These are phyloP conservation scores for Globisporangium mamillatum DNA, from an alignment of 352 stramenopile species.

Conservation along the genomic window DNA sequence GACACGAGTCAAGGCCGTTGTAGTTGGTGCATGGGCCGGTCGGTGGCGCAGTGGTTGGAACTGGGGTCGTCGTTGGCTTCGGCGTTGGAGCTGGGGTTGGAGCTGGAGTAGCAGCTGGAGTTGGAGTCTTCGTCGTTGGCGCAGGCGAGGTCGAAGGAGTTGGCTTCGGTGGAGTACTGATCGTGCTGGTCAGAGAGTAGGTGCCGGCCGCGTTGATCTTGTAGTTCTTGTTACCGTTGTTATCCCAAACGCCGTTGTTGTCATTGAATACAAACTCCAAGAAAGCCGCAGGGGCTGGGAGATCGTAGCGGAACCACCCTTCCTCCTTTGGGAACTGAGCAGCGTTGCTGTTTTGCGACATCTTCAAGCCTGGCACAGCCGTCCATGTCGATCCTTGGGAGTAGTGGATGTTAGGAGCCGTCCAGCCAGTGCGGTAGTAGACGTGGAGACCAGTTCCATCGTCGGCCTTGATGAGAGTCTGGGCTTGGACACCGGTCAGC, in stretches of 20 bases:
- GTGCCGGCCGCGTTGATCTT: slow-evolving; percentile 32
- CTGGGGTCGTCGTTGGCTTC: slow-evolving; percentile 5
- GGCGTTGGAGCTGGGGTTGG: neutral
- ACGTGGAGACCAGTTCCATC: slow-evolving; percentile 44
- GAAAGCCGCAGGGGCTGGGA: slow-evolving; percentile 26
- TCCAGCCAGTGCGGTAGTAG: slow-evolving; percentile 48
- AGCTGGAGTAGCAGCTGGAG: neutral
- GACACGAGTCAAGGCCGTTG: slow-evolving; percentile 33
- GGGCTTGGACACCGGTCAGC: slow-evolving; percentile 19
- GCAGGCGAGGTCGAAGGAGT: slow-evolving; percentile 18
- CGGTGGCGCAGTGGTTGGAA: slow-evolving; percentile 20
- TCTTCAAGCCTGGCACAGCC: slow-evolving; percentile 6
- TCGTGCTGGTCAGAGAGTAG: slow-evolving; percentile 33
- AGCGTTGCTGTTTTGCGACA: slow-evolving; percentile 17
- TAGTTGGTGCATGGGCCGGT: slow-evolving; percentile 33
- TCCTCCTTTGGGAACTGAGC: slow-evolving; percentile 24
- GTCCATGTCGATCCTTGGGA: slow-evolving; percentile 29
- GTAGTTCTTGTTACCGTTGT: slow-evolving; percentile 47
- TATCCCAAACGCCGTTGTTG: slow-evolving; percentile 40
- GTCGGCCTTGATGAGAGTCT: slow-evolving; percentile 33
- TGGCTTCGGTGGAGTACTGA: slow-evolving; percentile 29
- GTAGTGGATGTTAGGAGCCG: slow-evolving; percentile 48
- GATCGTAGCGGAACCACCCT: slow-evolving; percentile 38
- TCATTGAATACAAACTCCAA: slow-evolving; percentile 54
- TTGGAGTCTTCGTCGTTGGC: slow-evolving; percentile 25